Conservation (phyloP, 345 rosid species). For the Euphorbia lathyris region DNA sequence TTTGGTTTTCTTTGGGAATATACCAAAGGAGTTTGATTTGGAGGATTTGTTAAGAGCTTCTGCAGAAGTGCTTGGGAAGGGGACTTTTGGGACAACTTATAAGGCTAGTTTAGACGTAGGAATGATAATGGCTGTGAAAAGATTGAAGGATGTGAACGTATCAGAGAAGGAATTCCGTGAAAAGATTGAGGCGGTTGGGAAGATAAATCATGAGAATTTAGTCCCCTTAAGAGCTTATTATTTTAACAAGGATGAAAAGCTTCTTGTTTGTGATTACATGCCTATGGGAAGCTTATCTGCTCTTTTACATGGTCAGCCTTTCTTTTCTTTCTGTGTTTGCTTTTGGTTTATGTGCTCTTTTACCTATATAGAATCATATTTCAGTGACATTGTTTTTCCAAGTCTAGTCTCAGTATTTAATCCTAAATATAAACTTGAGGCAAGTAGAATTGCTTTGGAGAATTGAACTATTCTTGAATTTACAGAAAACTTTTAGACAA, state of each 20-base stretch:
- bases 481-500: no score
- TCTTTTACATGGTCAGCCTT: conserved; percentile 19
- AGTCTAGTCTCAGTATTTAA: no score
- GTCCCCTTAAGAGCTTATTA: neutral
- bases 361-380: no score
- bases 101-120: conserved; percentile 42
- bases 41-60: conserved; percentile 48
- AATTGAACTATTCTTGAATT: no score
- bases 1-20: conserved; percentile 39
- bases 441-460: no score
- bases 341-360: no score
- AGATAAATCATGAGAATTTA: conserved; percentile 24
- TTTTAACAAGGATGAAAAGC: neutral
- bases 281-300: neutral
- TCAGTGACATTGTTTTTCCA: no score
- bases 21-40: conserved; percentile 29
- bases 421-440: no score
- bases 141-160: conserved; percentile 42
- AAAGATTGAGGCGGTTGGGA: conserved; percentile 42
- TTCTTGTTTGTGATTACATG: neutral
- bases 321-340: neutral
- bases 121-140: conserved; percentile 41
- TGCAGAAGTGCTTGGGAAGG: conserved; percentile 51
- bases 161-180: conserved; percentile 41
- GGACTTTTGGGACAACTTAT: conserved; percentile 53